Base-by-base conservation (phyloP, 1,284 basidiomycete species). In the Coniferiporia weirii region DNA sequence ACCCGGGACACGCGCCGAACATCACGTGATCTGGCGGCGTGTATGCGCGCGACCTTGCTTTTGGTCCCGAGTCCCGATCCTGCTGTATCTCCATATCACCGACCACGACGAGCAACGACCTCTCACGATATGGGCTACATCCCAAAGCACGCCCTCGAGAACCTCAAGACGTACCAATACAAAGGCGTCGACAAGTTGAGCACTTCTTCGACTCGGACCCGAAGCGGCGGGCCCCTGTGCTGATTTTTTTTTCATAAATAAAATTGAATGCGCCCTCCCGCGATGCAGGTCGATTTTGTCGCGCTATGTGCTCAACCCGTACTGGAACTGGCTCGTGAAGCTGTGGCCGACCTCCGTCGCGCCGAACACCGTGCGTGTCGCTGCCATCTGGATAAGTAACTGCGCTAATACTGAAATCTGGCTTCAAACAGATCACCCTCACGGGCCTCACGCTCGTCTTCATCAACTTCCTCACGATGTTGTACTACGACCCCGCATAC, bases 271-370 rank as follows among this genome's bases (percentile, higher is more conserved):
- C 27, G 27, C 27, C 17, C 27, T 22, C 10, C 4, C 54, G 32
- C 3, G 6, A 15, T 36, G 50, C 12, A 92, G 89, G 70, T 93
- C 91, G 3, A 66, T 90, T 35, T 67, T 89, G 1, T 92, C 92
- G 46, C 81, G 83, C 70, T 89, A 92, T 73, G 75, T 98, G 38
- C 80, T 99, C 59, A 85, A 87, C 55, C 94, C 93, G 1, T 98
- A 91, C 75, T 99, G 96, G 96, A 95, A 82, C 63, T 91, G 90
- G 89, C 87, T 98, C 64, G 93, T 98, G 53, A 91, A 85, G 13
- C 79, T 95, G 38, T 97, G 95, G 83, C 97, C 96, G 0, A 78
- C 80, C 54, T 87, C 75, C 51, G 78, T 98, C 19, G 96, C 97
- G 0, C 97, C 97, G 3, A 99, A 99, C 76, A 83, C 87, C 54